Percentiles rank a stretch among this genome's conserved stretches.
Conservation (phyloP, 352 stramenopile genomes). For the Saprolegnia diclina region DNA sequence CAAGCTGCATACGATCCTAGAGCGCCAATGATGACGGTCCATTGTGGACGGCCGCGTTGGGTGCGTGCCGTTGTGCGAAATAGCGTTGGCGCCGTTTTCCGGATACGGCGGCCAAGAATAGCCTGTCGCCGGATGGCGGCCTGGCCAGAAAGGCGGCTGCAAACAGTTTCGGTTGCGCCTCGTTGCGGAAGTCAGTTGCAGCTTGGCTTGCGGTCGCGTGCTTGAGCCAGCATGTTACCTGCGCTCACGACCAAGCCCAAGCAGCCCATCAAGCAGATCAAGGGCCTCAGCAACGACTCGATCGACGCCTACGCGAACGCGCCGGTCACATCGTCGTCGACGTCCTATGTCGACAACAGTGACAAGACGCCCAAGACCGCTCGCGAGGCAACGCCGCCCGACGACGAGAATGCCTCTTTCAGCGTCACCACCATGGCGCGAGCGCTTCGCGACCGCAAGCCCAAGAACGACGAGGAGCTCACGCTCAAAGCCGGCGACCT, state of each 20-base stretch:
- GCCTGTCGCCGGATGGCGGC: too few relatives aligned
- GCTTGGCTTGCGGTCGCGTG: too few relatives aligned
- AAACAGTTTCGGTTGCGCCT: too few relatives aligned
- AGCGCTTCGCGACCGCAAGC: conserved; percentile 67
- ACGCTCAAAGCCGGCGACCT: conserved; percentile 54
- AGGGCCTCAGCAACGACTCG: conserved; percentile 77
- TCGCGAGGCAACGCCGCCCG: conserved; percentile 29
- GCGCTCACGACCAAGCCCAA: conserved; percentile 79
- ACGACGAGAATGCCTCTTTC: conserved; percentile 29
- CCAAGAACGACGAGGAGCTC: conserved; percentile 67
- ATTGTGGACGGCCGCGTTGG: too few relatives aligned
- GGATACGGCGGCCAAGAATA: too few relatives aligned
- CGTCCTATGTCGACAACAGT: conserved; percentile 42
- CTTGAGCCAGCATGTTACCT: conserved; percentile 43
- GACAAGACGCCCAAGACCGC: conserved; percentile 27
- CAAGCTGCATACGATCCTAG: too few relatives aligned
- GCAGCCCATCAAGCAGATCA: conserved; percentile 70
- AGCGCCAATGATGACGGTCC: too few relatives aligned
- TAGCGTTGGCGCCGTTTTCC: too few relatives aligned
- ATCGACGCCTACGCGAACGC: conserved; percentile 82
- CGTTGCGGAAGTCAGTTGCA: too few relatives aligned
- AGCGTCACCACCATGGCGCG: conserved; percentile 41
- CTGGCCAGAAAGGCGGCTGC: too few relatives aligned
- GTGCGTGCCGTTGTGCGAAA: too few relatives aligned
- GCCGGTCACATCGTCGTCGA: conserved; percentile 30